Evolutionary conservation across 2,329 filamentous ascomycete species (phyloP).

Genomic region (Simplicillium aogashimaense): DNA sequence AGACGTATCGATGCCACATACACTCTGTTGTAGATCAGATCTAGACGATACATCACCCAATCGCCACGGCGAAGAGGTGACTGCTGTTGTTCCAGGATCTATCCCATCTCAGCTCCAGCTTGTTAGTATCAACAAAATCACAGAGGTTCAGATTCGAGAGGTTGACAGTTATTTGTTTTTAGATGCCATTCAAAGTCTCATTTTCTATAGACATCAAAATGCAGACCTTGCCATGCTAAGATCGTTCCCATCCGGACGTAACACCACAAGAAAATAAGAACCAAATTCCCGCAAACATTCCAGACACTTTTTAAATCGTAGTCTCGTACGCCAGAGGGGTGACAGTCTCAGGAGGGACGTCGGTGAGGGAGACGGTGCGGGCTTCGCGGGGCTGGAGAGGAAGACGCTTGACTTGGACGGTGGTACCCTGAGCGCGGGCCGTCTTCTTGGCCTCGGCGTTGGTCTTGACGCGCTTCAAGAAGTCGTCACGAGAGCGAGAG

Average conservation of each 20-base stretch:
- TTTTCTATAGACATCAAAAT: constrained; percentile 10
- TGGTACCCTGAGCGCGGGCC: constrained; percentile 81
- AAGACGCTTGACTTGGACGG: constrained; percentile 88
- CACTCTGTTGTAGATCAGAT: no score
- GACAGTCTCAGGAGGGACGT: constrained; percentile 85
- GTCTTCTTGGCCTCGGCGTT: constrained; percentile 89
- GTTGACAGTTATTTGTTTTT: no score
- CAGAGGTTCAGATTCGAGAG: no score
- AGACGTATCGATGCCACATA: no score
- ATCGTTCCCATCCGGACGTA: constrained; percentile 32
- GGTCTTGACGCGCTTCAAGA: constrained; percentile 91
- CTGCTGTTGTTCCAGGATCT: no score
- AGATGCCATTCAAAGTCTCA: constrained; percentile 6
- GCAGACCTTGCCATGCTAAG: constrained; percentile 26
- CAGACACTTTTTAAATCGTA: constrained; percentile 63
- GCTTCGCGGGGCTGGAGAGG: constrained; percentile 71
- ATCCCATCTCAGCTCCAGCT: no score
- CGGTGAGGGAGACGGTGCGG: constrained; percentile 67
- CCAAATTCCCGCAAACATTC: constrained; percentile 15
- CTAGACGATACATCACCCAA: no score
- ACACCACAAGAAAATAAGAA: constrained; percentile 31
- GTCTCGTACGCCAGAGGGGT: constrained; percentile 94
- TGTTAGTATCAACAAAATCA: no score
- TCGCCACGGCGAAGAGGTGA: no score
- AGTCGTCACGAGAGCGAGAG: constrained; percentile 93